These are phyloP conservation scores for Arctium minus DNA, from an alignment of 129 eudicot genomes.

Conservation along the genomic window DNA sequence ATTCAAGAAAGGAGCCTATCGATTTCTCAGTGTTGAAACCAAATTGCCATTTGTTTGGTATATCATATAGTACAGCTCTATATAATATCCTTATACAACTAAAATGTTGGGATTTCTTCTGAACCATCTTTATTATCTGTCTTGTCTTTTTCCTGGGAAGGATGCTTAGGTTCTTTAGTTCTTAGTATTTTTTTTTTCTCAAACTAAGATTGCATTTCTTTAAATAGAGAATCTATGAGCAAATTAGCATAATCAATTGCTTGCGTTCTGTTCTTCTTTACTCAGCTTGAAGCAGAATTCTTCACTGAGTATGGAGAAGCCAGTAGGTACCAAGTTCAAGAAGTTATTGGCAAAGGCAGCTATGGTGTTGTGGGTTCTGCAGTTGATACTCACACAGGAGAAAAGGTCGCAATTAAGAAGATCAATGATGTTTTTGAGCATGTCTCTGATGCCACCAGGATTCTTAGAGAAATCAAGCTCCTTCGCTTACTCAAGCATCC, in stretches of 20 bases:
- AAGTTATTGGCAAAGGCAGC: conserved; percentile 84
- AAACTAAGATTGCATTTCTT: too few relatives aligned
- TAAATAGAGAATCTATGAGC: background rate
- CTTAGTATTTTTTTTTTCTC: too few relatives aligned
- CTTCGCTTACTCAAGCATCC: conserved; percentile 80
- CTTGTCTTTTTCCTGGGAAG: too few relatives aligned
- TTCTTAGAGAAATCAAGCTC: conserved; percentile 79
- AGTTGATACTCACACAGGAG: conserved; percentile 56
- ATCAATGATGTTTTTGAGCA: conserved; percentile 85
- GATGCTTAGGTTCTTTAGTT: too few relatives aligned
- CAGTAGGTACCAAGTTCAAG: conserved; percentile 68
- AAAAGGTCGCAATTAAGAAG: conserved; percentile 71
- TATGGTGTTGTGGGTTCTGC: conserved; percentile 90
- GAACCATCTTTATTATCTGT: too few relatives aligned
- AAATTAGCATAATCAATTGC: background rate
- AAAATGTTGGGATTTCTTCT: too few relatives aligned
- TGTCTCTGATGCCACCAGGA: conserved; percentile 86
- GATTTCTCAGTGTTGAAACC: too few relatives aligned
- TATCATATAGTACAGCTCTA: too few relatives aligned
- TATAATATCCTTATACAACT: too few relatives aligned
- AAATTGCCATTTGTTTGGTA: too few relatives aligned
- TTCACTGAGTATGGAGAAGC: conserved; percentile 89
- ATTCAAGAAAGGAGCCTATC: too few relatives aligned
- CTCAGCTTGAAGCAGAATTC: conserved; percentile 58
- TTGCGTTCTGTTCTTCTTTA: background rate